phyloP scores from a whole-genome alignment of 306 rosid species.

The Malus sieversii region DNA sequence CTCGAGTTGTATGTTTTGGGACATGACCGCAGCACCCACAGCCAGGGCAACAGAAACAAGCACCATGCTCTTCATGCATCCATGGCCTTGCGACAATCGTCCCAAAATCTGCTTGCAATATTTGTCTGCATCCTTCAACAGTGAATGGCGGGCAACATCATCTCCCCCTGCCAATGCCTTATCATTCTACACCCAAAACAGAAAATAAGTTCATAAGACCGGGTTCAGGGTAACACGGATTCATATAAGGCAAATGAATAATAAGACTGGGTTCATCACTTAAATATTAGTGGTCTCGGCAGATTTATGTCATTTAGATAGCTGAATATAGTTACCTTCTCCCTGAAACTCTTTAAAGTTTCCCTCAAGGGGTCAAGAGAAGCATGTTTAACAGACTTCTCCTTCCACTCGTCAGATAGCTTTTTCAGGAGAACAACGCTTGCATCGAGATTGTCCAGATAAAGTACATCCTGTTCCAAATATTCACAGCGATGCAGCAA shows the following conservation, averaged over 20 bases:
- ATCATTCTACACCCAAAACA: constrained; percentile 39
- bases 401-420: constrained; percentile 66
- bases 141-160: constrained; percentile 30
- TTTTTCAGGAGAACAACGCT: constrained; percentile 55
- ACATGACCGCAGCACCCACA: constrained; percentile 45
- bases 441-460: constrained; percentile 55
- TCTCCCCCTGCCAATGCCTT: constrained; percentile 41
- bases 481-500: constrained; percentile 13
- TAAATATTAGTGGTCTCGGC: not conserved
- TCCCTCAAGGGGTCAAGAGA: constrained; percentile 63
- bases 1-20: constrained; percentile 41
- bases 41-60: constrained; percentile 43
- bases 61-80: constrained; percentile 45
- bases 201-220: not conserved
- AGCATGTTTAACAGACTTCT: constrained; percentile 40
- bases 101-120: constrained; percentile 42
- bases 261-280: not conserved
- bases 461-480: constrained; percentile 49
- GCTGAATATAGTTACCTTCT: constrained; percentile 38
- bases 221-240: not conserved
- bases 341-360: constrained; percentile 48
- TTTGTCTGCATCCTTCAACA: constrained; percentile 65
- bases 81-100: constrained; percentile 47
- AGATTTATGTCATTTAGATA: not conserved
- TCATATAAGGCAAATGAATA: not conserved